Evolutionary conservation across 768 basidiomycete species (phyloP).

Genomic region (Scleroderma citrinum): DNA sequence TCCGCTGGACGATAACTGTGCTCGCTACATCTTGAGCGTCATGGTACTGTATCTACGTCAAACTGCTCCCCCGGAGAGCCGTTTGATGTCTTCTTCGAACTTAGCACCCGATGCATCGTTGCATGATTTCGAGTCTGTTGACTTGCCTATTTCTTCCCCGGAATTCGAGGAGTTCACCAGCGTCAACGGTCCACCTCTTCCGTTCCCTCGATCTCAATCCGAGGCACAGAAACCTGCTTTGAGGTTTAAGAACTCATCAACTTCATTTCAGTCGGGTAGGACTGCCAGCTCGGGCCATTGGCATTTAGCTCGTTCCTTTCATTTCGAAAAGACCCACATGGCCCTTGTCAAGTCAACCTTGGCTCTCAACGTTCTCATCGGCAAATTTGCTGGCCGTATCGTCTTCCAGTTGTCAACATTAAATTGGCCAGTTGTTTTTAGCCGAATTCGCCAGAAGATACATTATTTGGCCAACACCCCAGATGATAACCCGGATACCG

Average conservation of each 20-base stretch:
- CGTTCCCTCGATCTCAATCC: conserved; percentile 38
- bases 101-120: conserved; percentile 59
- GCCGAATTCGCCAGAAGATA: conserved; percentile 64
- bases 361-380: conserved; percentile 56
- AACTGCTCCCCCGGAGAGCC: conserved; percentile 49
- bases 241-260: conserved; percentile 32
- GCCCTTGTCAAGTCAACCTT: conserved; percentile 49
- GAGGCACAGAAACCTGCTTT: conserved; percentile 26
- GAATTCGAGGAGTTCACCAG: conserved; percentile 15
- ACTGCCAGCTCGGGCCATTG: conserved; percentile 25
- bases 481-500: conserved; percentile 57
- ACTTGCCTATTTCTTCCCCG: conserved; percentile 27
- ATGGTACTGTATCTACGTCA: conserved; percentile 80
- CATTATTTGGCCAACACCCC: conserved; percentile 48
- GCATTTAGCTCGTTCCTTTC: conserved; percentile 23
- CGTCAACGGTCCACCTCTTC: conserved; percentile 24
- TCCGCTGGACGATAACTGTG: conserved; percentile 76
- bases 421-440: conserved; percentile 78
- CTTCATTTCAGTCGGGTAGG: conserved; percentile 37
- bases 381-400: conserved; percentile 70
- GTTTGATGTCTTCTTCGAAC: conserved; percentile 55
- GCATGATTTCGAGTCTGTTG: conserved; percentile 65
- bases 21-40: conserved; percentile 74
- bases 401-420: conserved; percentile 83
- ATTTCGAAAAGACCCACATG: conserved; percentile 59